Percentiles rank a stretch among this genome's conserved stretches.
These are phyloP conservation scores for Liriodendron chinense DNA, from an alignment of 164 flowering plant genomes.

Conservation along the genomic window DNA sequence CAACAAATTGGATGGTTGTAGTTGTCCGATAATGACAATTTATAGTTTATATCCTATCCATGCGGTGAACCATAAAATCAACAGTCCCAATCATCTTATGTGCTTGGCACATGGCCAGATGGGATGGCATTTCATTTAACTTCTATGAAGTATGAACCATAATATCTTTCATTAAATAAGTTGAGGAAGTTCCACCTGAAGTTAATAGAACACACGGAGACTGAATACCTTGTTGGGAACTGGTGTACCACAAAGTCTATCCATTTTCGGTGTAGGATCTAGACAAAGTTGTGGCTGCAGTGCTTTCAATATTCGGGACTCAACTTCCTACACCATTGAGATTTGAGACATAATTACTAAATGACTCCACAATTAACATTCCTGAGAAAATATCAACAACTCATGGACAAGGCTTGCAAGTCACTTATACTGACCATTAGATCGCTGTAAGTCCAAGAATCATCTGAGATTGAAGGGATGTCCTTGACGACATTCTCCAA, in stretches of 20 bases:
- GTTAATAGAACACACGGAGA: not conserved
- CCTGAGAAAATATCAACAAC: not conserved
- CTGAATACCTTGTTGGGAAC: slow-evolving; percentile 53
- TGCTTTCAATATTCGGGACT: slow-evolving; percentile 83
- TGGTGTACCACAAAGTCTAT: slow-evolving; percentile 54
- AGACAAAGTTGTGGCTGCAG: slow-evolving; percentile 81
- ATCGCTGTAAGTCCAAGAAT: slow-evolving; percentile 94
- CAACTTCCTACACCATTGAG: slow-evolving; percentile 65
- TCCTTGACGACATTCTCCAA: slow-evolving; percentile 94
- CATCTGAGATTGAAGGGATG: slow-evolving; percentile 72
- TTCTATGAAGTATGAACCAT: not conserved
- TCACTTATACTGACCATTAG: slow-evolving; percentile 59
- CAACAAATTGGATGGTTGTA: not conserved
- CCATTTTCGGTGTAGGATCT: slow-evolving; percentile 82
- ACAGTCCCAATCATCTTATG: not conserved
- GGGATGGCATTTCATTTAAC: not conserved
- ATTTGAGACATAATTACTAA: not conserved
- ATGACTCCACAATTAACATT: not conserved
- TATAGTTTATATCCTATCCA: too few relatives aligned
- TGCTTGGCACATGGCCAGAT: not conserved
- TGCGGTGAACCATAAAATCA: too few relatives aligned
- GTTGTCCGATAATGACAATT: too few relatives aligned
- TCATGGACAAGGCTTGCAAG: not conserved
- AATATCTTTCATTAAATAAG: too few relatives aligned
- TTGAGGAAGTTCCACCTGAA: slow-evolving; percentile 1